Percentiles rank a stretch among this genome's conserved stretches.
Conservation (phyloP, 441 rosid species). For the Biscutella laevigata region DNA sequence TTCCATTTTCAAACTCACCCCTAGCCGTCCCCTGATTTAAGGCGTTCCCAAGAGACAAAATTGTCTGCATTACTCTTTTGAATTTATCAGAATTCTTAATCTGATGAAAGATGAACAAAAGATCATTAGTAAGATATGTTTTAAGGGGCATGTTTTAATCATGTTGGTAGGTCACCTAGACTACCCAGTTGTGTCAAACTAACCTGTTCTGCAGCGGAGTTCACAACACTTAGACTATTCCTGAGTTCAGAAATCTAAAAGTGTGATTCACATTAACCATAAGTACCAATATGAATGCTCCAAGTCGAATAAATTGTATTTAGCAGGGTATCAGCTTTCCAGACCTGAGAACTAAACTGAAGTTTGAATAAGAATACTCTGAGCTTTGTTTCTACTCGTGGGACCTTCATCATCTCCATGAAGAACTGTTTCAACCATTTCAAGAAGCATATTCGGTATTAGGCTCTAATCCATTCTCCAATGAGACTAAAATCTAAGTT, state of each 20-base stretch:
- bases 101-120: conserved; percentile 11
- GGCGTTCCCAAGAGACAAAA: conserved; percentile 89
- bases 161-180: conserved; percentile 4
- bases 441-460: conserved; percentile 17
- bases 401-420: conserved; percentile 81
- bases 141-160: neutral
- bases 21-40: conserved; percentile 95
- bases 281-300: conserved; percentile 20
- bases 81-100: conserved; percentile 49
- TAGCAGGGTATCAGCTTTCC: conserved; percentile 9
- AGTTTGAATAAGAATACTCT: conserved; percentile 88
- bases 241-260: conserved; percentile 72
- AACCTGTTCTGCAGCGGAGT: conserved; percentile 82
- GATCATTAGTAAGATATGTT: neutral
- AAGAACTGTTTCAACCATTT: conserved; percentile 55
- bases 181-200: conserved; percentile 13
- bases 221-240: conserved; percentile 57
- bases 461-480: conserved; percentile 2
- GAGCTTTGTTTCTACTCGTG: conserved; percentile 86
- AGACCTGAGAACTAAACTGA: conserved; percentile 77
- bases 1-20: conserved; percentile 47
- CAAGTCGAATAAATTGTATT: neutral
- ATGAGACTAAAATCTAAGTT: conserved; percentile 1
- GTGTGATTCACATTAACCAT: conserved; percentile 10
- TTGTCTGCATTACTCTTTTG: conserved; percentile 88